Evolutionary conservation across 108 stramenopile species (phyloP), one percentile per base, ranked within the genome.

Genomic region (Cyclotella atomus): DNA sequence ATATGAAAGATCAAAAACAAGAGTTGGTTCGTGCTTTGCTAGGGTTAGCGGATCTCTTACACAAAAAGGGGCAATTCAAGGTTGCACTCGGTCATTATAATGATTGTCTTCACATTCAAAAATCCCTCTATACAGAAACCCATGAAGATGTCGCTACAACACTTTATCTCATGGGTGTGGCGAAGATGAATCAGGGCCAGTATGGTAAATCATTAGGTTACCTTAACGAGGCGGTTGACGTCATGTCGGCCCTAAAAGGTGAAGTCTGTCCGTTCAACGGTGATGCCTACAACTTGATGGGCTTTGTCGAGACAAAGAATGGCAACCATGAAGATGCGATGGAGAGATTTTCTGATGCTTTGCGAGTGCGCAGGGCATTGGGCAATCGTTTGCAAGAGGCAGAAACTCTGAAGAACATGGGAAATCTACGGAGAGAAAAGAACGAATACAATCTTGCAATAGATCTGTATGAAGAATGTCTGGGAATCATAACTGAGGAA

Each of bases 221-320:
- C 68, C 87, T 92, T 27, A 77, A 84, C 3, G 87, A 88, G 66
- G 75, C 86, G 17, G 49, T 88, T 17, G 82, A 69, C 61, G 87
- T 92, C 46, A 82, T 85, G 54, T 57, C 67, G 14, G 70, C 80
- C 29, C 76, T 87, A 12, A 54, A 85, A 32, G 91, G 88, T 17
- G 83, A 85, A 46, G 83, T 81, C 46, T 78, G 88, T 36, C 72
- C 66, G 17, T 84, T 79, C 52, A 82, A 85, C 33, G 89, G 86
- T n/a, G 89, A 90, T 73, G 79, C 76, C 0, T 62, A 89, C 29
- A 87, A 90, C 70, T 81, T 85, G 81, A 88, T 89, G 86, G 91
- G 91, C 16, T 90, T 79, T 45, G 33, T 88, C 23, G 82, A 88
- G 36, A 86, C 82, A 10, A 84, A 83, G 23, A 60, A 65, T 65